Evolutionary conservation across 1,139 yeast species (phyloP), one percentile per base, ranked within the genome.

Genomic region (Geotrichum cucujoidarum): DNA sequence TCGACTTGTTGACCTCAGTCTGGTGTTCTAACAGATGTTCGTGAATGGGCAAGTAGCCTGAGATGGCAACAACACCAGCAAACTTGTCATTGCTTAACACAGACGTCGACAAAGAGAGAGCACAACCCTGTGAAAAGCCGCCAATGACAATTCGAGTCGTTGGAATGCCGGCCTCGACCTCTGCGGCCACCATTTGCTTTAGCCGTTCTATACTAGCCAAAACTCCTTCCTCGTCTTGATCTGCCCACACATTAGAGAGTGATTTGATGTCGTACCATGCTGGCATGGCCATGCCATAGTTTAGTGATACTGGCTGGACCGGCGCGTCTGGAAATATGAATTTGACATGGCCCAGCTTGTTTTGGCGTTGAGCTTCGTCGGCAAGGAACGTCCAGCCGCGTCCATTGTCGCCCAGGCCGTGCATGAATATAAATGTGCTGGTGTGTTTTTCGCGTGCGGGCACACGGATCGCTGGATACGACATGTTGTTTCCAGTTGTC

Each of bases 321-420:
- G 96, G 96, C 0, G 98, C 97, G 62, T 83, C 81, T 5, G 98
- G 98, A 60, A 92, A 86, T n/a, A 90, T 75, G 60, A 84, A 89
- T 57, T 82, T 83, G 56, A 88, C 79, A 51, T 79, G 76, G 35
- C 76, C 76, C 46, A 78, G 73, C 16, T 72, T 71, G 14, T 74
- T 68, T 21, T 57, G 55, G 27, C 63, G 60, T 21, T 47, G 47
- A 36, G 78, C 67, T 40, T 69, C 72, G 40, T 66, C 73, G 46
- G 67, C 74, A 36, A 92, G 68, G 73, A 87, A 87, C 33, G 79
- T 72, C 97, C 97, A 92, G 1, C 97, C 97, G 24, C 75, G 73
- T 6, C 96, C 97, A 1, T 86, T 66, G 63, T 90, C 98, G 11
- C 98, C 98, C 16, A 92, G 72, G 0, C 98, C 98, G 62, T 92